Conservation (phyloP, 495 filamentous ascomycete genomes). For the Cryomyces minteri region DNA sequence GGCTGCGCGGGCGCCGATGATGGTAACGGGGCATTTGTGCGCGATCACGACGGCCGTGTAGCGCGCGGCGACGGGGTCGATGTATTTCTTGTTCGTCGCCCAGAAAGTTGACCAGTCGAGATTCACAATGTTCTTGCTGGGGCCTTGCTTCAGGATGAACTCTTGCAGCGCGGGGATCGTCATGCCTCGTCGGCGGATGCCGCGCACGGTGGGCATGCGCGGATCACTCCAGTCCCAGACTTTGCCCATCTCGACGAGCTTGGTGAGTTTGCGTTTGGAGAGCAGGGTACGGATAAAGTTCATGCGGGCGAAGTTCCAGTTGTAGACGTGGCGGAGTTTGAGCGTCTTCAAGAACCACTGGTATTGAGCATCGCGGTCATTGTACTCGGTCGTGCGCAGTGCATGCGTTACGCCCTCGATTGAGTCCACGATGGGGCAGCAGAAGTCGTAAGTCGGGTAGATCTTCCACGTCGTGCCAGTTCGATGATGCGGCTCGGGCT, state of each 20-base stretch:
- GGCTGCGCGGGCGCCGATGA: conserved; percentile 48
- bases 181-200: conserved; percentile 78
- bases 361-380: conserved; percentile 93
- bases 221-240: conserved; percentile 95
- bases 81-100: conserved; percentile 91
- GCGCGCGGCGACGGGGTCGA: conserved; percentile 71
- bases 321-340: conserved; percentile 69
- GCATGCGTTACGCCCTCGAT: conserved; percentile 91
- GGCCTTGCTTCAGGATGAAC: conserved; percentile 87
- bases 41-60: conserved; percentile 63
- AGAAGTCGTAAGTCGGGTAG: conserved; percentile 93
- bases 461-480: conserved; percentile 84
- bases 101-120: conserved; percentile 87
- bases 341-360: conserved; percentile 86
- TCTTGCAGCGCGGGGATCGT: conserved; percentile 74
- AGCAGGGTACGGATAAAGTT: conserved; percentile 86
- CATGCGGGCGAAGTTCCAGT: conserved; percentile 96
- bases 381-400: conserved; percentile 89
- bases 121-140: conserved; percentile 70
- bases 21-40: conserved; percentile 43
- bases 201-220: conserved; percentile 84
- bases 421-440: conserved; percentile 78
- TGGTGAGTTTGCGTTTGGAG: conserved; percentile 89
- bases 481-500: conserved; percentile 64
- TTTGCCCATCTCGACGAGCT: conserved; percentile 67